Evolutionary conservation across 768 basidiomycete genomes (phyloP).

Genomic region (Suillus brevipes): DNA sequence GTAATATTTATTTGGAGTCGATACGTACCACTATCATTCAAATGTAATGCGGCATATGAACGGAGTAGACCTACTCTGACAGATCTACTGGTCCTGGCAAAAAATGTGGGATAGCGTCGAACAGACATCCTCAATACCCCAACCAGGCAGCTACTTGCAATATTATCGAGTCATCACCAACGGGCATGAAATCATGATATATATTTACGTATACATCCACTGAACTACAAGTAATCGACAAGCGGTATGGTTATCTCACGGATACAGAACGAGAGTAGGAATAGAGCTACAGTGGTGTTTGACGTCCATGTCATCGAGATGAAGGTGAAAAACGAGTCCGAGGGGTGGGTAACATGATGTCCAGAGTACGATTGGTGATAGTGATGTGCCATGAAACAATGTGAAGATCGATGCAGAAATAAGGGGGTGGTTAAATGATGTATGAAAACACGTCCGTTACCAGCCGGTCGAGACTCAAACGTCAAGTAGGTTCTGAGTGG

Average conservation of each 20-base stretch:
- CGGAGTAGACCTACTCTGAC: neutral
- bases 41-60: neutral
- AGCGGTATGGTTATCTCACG: neutral
- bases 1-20: slow-evolving; percentile 26
- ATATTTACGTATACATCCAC: neutral
- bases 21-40: neutral
- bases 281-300: slow-evolving; percentile 27
- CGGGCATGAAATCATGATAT: neutral
- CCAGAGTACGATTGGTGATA: slow-evolving; percentile 25
- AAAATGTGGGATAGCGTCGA: neutral
- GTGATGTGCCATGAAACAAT: slow-evolving; percentile 28
- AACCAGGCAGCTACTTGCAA: neutral
- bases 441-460: slow-evolving; percentile 21
- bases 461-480: slow-evolving; percentile 22
- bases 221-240: neutral
- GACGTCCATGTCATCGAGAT: slow-evolving; percentile 25
- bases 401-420: slow-evolving; percentile 18
- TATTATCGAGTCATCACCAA: neutral
- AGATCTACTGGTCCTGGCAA: neutral
- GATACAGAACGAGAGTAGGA: slow-evolving; percentile 35
- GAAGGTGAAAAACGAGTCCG: slow-evolving; percentile 2
- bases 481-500: slow-evolving; percentile 27
- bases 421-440: slow-evolving; percentile 22
- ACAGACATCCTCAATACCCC: no score
- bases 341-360: slow-evolving; percentile 16